phyloP scores from a whole-genome alignment of 768 basidiomycete species.

The Omphalotus guepiniiformis region DNA sequence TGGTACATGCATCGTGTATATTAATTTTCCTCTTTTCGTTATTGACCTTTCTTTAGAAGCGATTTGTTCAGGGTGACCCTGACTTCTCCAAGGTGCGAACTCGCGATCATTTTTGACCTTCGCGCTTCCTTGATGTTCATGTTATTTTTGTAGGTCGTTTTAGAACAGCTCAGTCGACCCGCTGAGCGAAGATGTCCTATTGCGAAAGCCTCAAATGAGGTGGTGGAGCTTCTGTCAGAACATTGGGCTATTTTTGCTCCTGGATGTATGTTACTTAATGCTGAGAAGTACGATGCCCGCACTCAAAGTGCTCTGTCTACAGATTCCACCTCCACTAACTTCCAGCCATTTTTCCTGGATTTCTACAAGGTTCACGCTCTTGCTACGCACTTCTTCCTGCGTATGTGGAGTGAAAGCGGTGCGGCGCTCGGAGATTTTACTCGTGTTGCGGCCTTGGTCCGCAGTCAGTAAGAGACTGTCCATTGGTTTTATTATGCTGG shows the following conservation, averaged over 20 bases:
- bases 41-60: slow-evolving; percentile 35
- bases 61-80: slow-evolving; percentile 64
- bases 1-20: slow-evolving; percentile 44
- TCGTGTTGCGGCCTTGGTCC: slow-evolving; percentile 71
- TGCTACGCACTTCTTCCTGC: slow-evolving; percentile 83
- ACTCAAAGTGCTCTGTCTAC: slow-evolving; percentile 7
- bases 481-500: neutral
- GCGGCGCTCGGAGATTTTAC: slow-evolving; percentile 73
- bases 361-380: slow-evolving; percentile 77
- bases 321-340: slow-evolving; percentile 79
- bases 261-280: slow-evolving; percentile 53
- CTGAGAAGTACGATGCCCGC: no score
- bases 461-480: slow-evolving; percentile 68
- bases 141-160: slow-evolving; percentile 50
- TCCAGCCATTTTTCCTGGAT: slow-evolving; percentile 85
- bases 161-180: slow-evolving; percentile 77
- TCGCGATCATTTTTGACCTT: neutral
- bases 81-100: slow-evolving; percentile 70
- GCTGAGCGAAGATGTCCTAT: slow-evolving; percentile 76
- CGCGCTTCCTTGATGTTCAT: slow-evolving; percentile 11
- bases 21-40: neutral
- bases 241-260: slow-evolving; percentile 86
- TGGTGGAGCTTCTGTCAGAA: slow-evolving; percentile 79
- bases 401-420: slow-evolving; percentile 89
- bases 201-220: slow-evolving; percentile 78